A percentile compares a stretch with the other conserved stretches of the same genome.
Evolutionary conservation across 805 yeast genomes (phyloP).

Genomic region (Jamesozyma spencerorum): DNA sequence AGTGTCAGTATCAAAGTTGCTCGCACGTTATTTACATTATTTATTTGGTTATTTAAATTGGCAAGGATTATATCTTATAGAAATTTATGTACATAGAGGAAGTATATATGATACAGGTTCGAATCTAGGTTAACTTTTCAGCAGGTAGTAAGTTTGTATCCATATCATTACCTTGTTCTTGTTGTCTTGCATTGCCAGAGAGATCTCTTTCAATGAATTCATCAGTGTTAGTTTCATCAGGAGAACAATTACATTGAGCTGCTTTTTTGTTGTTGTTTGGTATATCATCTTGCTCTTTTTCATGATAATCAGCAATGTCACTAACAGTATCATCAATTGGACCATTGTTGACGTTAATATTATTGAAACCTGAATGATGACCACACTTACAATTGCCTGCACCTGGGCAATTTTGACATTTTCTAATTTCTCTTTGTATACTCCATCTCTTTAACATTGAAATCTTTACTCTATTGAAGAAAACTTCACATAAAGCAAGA

Average conservation of each 20-base stretch:
- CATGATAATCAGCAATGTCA: not conserved
- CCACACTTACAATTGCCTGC: constrained; percentile 24
- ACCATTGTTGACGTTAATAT: not conserved
- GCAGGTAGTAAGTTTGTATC: constrained; percentile 25
- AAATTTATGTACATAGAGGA: no score
- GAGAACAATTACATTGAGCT: constrained; percentile 10
- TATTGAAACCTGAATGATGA: constrained; percentile 9
- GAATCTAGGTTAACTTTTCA: constrained; percentile 9
- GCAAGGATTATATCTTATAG: no score
- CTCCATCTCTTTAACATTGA: constrained; percentile 28
- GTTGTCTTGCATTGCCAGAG: constrained; percentile 18
- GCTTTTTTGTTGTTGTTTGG: not conserved
- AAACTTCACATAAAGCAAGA: constrained; percentile 58
- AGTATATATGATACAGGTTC: not conserved
- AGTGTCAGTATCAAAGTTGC: no score
- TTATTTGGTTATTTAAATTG: no score
- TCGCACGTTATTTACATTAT: no score
- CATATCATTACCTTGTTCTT: constrained; percentile 28
- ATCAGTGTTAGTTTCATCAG: constrained; percentile 12
- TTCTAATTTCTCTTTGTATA: constrained; percentile 22
- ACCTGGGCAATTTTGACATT: constrained; percentile 23
- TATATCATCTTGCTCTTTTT: not conserved
- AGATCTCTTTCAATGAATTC: constrained; percentile 18
- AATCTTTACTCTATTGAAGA: constrained; percentile 45
- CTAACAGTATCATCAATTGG: no score